Base-by-base conservation (phyloP, 164 flowering plant genomes). In the Vitis amurensis region DNA sequence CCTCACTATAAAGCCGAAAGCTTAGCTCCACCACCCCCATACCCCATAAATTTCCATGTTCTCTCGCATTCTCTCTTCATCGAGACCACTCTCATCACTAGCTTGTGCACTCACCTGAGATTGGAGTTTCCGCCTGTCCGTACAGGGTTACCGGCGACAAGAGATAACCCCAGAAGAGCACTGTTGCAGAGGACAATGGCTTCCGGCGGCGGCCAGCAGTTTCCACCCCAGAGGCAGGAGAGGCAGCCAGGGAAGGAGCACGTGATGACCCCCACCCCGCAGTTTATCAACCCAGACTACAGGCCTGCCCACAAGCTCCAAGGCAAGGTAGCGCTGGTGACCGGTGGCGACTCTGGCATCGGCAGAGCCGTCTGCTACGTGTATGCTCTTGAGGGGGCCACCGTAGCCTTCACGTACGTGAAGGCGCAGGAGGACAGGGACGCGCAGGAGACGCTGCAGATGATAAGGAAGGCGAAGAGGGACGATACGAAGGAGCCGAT, bases 311-410 rank as follows among this genome's bases (percentile, higher is more conserved):
- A 77, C 66, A 86, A 82, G 74, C 89, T 86, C 16, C 79, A 89
- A 92, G 92, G 92, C 2, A 87, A 82, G 80, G 89, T 91, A 75
- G 90, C 97, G 1, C 60, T 91, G 30, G 87, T 90, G 61, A 87
- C 97, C 0, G 90, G 97, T 0, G 95, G 95, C 0, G 95, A 91
- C 65, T 93, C 91, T 0, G 95, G 94, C 4, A 93, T 93, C 48
- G 95, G 98, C 1, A 66, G 94, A 53, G 91, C 94, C 0, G 95
- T 91, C 53, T 83, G 89, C 78, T 67, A 82, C 67, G 61, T 55
- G 70, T 93, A 83, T 64, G 85, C 90, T 0, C 70, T 76, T 0
- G 95, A 90, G 31, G 95, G 98, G 6, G 97, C 97, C 4, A 90
- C 91, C 0, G 95, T 91, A 69, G 95, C 91, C 14, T 90, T 93